phyloP scores from a whole-genome alignment of 1,139 yeast species.

The Debaryomyces nepalensis region DNA sequence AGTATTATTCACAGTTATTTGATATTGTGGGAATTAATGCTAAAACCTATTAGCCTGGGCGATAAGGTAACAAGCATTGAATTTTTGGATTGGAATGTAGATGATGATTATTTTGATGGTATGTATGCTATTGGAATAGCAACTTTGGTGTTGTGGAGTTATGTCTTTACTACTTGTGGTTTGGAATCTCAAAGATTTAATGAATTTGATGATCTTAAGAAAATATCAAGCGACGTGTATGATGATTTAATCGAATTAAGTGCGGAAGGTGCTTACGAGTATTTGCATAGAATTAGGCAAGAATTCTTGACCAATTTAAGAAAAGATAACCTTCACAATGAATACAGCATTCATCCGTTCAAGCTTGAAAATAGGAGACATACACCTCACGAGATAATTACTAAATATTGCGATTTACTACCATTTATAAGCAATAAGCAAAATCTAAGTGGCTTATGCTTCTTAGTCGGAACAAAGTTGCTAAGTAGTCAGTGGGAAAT shows the following conservation, averaged over 20 bases:
- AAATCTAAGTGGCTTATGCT: constrained; percentile 59
- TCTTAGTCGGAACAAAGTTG: constrained; percentile 50
- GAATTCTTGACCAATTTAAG: constrained; percentile 29
- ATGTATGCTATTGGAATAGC: constrained; percentile 53
- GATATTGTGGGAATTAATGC: constrained; percentile 63
- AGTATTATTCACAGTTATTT: constrained; percentile 67
- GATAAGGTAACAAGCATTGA: constrained; percentile 13
- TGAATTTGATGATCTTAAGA: constrained; percentile 20
- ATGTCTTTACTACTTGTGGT: constrained; percentile 46
- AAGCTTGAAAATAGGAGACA: constrained; percentile 29
- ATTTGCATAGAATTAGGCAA: constrained; percentile 38
- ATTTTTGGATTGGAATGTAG: constrained; percentile 36
- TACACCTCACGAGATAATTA: constrained; percentile 39
- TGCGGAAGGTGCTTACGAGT: constrained; percentile 47
- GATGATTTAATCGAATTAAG: constrained; percentile 29
- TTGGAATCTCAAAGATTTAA: constrained; percentile 37
- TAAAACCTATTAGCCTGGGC: constrained; percentile 46
- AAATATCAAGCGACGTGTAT: constrained; percentile 17
- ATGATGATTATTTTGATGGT: constrained; percentile 37
- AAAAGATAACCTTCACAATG: constrained; percentile 25
- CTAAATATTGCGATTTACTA: constrained; percentile 48
- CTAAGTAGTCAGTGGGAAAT: constrained; percentile 62
- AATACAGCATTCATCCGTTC: constrained; percentile 35
- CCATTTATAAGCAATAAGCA: constrained; percentile 47
- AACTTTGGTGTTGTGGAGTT: constrained; percentile 54